phyloP scores from a whole-genome alignment of 768 basidiomycete species.

The Serendipita vermifera region DNA sequence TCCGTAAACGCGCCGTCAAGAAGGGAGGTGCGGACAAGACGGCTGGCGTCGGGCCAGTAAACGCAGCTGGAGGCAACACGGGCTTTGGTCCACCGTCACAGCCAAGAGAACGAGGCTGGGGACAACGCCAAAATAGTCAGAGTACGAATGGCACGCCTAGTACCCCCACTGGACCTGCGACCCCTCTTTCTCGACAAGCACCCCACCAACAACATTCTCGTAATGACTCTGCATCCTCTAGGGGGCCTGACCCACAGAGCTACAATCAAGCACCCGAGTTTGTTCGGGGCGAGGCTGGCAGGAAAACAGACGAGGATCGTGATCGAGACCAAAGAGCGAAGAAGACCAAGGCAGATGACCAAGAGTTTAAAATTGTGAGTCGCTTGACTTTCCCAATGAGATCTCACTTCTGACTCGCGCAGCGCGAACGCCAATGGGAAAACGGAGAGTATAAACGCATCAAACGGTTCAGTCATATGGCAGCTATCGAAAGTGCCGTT shows the following conservation, averaged over 20 bases:
- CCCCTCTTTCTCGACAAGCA: not conserved
- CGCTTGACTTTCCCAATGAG: not conserved
- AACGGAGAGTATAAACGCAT: conserved; percentile 76
- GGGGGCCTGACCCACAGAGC: conserved; percentile 5
- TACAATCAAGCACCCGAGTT: not conserved
- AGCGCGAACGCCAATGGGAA: conserved; percentile 94
- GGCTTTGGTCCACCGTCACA: conserved; percentile 28
- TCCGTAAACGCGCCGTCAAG: conserved; percentile 87
- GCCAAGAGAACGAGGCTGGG: conserved; percentile 70
- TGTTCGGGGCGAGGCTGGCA: conserved; percentile 17
- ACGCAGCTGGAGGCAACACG: conserved; percentile 36
- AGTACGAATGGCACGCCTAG: not conserved
- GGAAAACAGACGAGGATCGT: conserved; percentile 77
- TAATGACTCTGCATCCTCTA: not conserved
- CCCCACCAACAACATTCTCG: not conserved
- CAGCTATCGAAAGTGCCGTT: conserved; percentile 55
- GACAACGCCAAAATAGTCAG: conserved; percentile 45
- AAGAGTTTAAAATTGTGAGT: conserved; percentile 76
- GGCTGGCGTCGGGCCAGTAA: conserved; percentile 18
- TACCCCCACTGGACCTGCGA: not conserved
- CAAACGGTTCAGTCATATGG: conserved; percentile 57
- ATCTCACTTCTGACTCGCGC: not conserved
- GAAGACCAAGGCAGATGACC: conserved; percentile 64
- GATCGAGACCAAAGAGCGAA: conserved; percentile 71
- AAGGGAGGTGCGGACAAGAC: conserved; percentile 65